phyloP scores from a whole-genome alignment of 192 early-diverging fungal genomes.

The Lobosporangium transversale region DNA sequence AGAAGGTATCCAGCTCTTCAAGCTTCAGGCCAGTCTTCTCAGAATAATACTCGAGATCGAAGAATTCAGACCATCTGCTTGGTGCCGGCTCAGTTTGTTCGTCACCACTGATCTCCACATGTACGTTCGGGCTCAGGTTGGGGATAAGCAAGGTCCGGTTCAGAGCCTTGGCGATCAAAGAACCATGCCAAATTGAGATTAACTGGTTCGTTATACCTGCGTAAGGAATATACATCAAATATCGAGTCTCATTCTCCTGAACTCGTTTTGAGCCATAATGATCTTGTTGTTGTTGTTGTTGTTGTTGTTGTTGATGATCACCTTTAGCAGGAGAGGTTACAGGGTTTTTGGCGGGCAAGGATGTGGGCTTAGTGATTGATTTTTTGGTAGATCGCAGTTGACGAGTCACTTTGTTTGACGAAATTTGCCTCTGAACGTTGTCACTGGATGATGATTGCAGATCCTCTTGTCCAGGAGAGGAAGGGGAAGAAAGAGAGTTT shows the following conservation, averaged over 20 bases:
- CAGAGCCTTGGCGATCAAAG: conserved; percentile 45
- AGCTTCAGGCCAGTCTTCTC: conserved; percentile 12
- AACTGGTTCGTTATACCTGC: conserved; percentile 48
- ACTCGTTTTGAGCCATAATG: neutral
- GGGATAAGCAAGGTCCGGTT: conserved; percentile 42
- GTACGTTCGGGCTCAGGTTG: conserved; percentile 43
- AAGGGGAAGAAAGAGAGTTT: no score
- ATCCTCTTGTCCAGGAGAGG: no score
- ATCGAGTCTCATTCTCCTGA: conserved; percentile 5
- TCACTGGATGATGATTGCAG: no score
- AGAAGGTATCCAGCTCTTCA: conserved; percentile 33
- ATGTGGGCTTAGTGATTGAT: no score
- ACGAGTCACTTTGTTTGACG: no score
- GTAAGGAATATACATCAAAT: conserved; percentile 46
- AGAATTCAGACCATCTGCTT: conserved; percentile 44
- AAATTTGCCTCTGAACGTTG: no score
- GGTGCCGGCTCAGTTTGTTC: conserved; percentile 12
- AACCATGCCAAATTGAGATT: conserved; percentile 48
- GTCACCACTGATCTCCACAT: conserved; percentile 12
- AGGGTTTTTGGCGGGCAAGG: neutral
- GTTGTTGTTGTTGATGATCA: neutral
- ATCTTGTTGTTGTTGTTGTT: neutral
- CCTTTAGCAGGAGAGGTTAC: neutral
- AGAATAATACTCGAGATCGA: conserved; percentile 30
- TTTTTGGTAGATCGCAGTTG: no score